Evolutionary conservation across 805 yeast genomes (phyloP), one percentile per base, ranked within the genome.

Genomic region (Nakazawaea peltata): DNA sequence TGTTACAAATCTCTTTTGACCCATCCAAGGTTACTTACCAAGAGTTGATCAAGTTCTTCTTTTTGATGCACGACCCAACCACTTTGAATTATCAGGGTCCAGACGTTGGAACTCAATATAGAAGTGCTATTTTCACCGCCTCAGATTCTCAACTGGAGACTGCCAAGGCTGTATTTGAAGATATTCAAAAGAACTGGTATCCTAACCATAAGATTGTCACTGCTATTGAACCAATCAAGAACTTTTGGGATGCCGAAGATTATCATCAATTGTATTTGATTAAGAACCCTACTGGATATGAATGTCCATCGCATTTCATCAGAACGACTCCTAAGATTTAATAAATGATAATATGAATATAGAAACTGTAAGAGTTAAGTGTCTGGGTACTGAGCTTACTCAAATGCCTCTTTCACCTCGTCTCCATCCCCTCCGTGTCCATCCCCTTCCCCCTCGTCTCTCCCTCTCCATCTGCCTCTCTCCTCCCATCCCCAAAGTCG

Each of bases 31-130:
- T 84, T 2, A 41, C 72, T 3, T 67, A 76, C 48, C 70, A 59
- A 37, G 83, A 81, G 19, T 59, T 90, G 30, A 58, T 85, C 28
- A 88, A 80, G 37, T 84, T 88, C 46, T 92, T 90, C 65, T 88
- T 86, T 64, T 68, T 81, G 49, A 85, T 86, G 55, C 98, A 90
- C 56, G 97, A 92, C 57, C 97, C 98, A 32, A 92, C 97, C 2
- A 79, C 87, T 2, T 41, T 69, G 35, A 76, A 88, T 49, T 51
- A 71, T 2, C 97, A 92, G 57, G 98, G 98, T 3, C 82, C 84
- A 14, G 97, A 90, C 51, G 47, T 49, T 7, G 98, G 98, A 8
- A 74, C 90, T 1, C 97, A 92, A 56, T 90, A 90, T 62, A 72
- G 97, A 49, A 78, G 90, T 13, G 95, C 79, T 2, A 70, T 92